phyloP scores from a whole-genome alignment of 371 early-diverging fungal species.

The Mortierella sp. region DNA sequence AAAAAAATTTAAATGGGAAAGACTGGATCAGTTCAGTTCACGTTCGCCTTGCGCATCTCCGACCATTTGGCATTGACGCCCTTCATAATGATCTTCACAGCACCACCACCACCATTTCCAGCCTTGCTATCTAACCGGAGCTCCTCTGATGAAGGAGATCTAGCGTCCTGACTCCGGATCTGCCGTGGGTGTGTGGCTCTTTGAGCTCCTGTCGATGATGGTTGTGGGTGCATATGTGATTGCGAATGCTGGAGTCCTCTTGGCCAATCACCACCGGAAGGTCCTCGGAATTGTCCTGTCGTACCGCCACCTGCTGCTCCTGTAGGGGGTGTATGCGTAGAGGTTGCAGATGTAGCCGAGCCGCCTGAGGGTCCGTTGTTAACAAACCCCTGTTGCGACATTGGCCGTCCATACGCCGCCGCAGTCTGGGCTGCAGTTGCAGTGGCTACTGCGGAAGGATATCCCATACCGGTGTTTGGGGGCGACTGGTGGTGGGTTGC shows the following conservation, averaged over 20 bases:
- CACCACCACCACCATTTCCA: conserved; percentile 5
- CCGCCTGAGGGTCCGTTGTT: conserved; percentile 4
- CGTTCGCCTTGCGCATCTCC: conserved; percentile 45
- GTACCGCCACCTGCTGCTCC: conserved; percentile 21
- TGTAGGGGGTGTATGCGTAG: conserved; percentile 12
- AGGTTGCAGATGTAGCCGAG: not conserved
- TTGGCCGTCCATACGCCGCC: conserved; percentile 11
- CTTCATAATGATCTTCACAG: conserved; percentile 45
- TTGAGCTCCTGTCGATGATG: conserved; percentile 6
- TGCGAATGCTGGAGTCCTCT: conserved; percentile 14
- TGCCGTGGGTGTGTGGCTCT: conserved; percentile 35
- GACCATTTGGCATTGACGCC: conserved; percentile 55
- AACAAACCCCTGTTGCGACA: conserved; percentile 45
- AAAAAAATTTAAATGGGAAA: too few species aligned
- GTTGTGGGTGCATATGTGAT: conserved; percentile 11
- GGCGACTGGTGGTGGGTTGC: conserved; percentile 6
- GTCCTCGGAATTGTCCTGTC: conserved; percentile 17
- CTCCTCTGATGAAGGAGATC: conserved; percentile 48
- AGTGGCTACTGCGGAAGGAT: not conserved
- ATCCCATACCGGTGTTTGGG: conserved; percentile 5
- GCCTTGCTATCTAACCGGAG: conserved; percentile 21
- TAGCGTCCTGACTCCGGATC: conserved; percentile 25
- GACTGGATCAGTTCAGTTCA: conserved; percentile 21
- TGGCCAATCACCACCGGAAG: conserved; percentile 17
- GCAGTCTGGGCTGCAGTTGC: conserved; percentile 12